Evolutionary conservation across 768 basidiomycete genomes (phyloP), one percentile per base, ranked within the genome.

Genomic region (Xerocomellus dryophilus): DNA sequence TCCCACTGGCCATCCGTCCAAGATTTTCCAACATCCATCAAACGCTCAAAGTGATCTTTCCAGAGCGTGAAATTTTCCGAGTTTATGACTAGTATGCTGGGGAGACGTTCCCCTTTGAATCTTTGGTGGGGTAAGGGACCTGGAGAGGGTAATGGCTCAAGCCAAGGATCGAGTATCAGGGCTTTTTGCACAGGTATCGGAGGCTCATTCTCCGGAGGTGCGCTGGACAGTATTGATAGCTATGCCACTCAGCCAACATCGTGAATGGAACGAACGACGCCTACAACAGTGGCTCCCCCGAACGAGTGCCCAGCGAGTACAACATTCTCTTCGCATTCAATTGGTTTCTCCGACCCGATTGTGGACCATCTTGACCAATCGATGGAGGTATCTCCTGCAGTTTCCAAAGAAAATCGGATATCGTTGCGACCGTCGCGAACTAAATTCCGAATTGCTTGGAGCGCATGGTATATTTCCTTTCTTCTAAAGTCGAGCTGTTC

Each of bases 161-260:
- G 70, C 91, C 92, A 93, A 18, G 92, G 92, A 69, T 94, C 92
- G 17, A 90, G 77, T 20, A 86, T 74, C 20, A 93, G 64, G 9
- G 78, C 81, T 43, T 80, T 78, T 7, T 73, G 68, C 46, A 88
- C 70, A 0, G 84, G 85, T 50, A 92, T 74, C 3, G 61, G 65
- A 12, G 64, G 42, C 52, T 78, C 72, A 3, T 67, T 68, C 25
- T 67, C 66, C 17, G 78, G 75, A 7, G 83, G 76, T 23, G 72
- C 61, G 4, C 74, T 76, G 21, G 84, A 82, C 11, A 87, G 71
- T 9, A 86, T 65, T 10, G 81, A 80, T 39, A 87, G 67, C 85
- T 87, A 25, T 43, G 14, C 23, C 35, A 34, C 15, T 51, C 8
- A 34, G 36, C 48, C 25, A 41, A 32, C 21, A 5, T 14, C 23